Percentiles rank a stretch among this genome's conserved stretches.
These are phyloP conservation scores for Plasmodium blacklocki DNA, from an alignment of 169 alveolate species.

Conservation along the genomic window DNA sequence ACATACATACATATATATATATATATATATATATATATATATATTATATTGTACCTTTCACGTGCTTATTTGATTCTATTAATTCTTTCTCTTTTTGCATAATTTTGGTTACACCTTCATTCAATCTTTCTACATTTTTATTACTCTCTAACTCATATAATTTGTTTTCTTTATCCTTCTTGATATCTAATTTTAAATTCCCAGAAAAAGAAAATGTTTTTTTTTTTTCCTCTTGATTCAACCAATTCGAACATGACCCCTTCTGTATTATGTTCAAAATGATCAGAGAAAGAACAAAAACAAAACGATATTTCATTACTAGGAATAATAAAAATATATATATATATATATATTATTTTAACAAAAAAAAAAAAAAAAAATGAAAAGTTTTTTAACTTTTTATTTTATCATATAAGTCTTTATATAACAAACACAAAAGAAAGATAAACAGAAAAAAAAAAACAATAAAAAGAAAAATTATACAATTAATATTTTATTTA, in stretches of 20 bases:
- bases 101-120: conserved; percentile 1
- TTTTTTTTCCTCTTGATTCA: neutral
- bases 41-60: conserved; percentile 17
- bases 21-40: neutral
- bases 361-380: neutral
- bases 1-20: neutral
- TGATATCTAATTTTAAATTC: conserved; percentile 10
- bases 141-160: neutral
- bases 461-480: too few species aligned
- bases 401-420: neutral
- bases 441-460: neutral
- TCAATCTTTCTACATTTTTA: conserved; percentile 8
- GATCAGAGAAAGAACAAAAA: conserved; percentile 19
- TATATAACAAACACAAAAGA: neutral
- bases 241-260: neutral
- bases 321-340: neutral
- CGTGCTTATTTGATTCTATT: conserved; percentile 8
- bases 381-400: conserved; percentile 2
- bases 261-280: conserved; percentile 1
- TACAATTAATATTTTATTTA: too few species aligned
- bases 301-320: conserved; percentile 10
- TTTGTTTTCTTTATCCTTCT: neutral
- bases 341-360: neutral
- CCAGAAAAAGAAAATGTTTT: conserved; percentile 50
- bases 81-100: neutral